Conservation (phyloP, 1,284 basidiomycete species). For the Gomphus sp. region DNA sequence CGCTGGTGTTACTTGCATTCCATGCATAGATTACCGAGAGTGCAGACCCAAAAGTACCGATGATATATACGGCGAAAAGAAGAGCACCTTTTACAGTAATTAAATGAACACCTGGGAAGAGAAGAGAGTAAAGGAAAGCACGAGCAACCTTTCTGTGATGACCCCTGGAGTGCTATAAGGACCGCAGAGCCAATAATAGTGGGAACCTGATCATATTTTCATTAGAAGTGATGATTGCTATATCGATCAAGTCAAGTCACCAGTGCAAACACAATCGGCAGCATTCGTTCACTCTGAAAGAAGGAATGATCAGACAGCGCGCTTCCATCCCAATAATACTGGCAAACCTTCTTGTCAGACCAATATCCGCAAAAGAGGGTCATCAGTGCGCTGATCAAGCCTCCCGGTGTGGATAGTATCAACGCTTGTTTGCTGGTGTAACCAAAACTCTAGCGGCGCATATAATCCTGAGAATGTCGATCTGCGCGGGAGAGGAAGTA, state of each 20-base stretch:
- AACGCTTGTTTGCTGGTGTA: slow-evolving; percentile 50
- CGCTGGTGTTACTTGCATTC: slow-evolving; percentile 57
- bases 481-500: not conserved
- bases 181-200: slow-evolving; percentile 53
- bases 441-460: not conserved
- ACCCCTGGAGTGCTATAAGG: slow-evolving; percentile 46
- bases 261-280: slow-evolving; percentile 51
- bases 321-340: not conserved
- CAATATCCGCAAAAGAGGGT: slow-evolving; percentile 52
- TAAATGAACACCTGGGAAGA: not conserved
- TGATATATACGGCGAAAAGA: slow-evolving; percentile 40
- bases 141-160: slow-evolving; percentile 41
- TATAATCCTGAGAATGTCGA: not conserved
- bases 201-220: slow-evolving; percentile 28
- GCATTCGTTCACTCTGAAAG: slow-evolving; percentile 49
- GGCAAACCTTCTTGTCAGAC: slow-evolving; percentile 47
- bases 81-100: not conserved
- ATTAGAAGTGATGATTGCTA: not conserved
- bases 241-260: not conserved
- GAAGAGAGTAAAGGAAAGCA: slow-evolving; percentile 40
- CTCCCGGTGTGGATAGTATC: slow-evolving; percentile 53
- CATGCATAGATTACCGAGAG: slow-evolving; percentile 56
- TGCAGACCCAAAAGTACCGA: slow-evolving; percentile 49
- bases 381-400: slow-evolving; percentile 37
- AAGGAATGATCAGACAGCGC: not conserved